phyloP scores from a whole-genome alignment of 2,329 filamentous ascomycete species.

The Ophiocordyceps unilateralis region DNA sequence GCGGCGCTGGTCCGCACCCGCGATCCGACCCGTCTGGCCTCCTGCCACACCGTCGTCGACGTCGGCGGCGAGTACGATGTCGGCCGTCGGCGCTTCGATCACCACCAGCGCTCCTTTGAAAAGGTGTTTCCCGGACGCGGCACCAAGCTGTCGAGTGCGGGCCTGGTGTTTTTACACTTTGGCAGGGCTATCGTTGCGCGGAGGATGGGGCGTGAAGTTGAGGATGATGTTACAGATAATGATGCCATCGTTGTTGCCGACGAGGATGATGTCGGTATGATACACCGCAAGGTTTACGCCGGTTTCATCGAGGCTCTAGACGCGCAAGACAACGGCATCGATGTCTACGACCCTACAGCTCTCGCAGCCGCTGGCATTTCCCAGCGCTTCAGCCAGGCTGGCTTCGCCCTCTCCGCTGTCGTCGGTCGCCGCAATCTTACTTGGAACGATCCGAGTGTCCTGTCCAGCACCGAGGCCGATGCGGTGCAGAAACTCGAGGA shows the following conservation, averaged over 20 bases:
- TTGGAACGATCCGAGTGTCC: conserved; percentile 46
- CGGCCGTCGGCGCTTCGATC: conserved; percentile 66
- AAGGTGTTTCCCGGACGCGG: conserved; percentile 67
- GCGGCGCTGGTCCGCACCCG: conserved; percentile 72
- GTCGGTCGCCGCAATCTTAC: conserved; percentile 66
- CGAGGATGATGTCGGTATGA: conserved; percentile 51
- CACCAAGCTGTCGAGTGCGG: conserved; percentile 88
- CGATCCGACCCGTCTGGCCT: conserved; percentile 58
- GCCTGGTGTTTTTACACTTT: conserved; percentile 91
- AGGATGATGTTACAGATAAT: not conserved
- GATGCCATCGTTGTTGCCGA: conserved; percentile 22
- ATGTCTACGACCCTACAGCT: conserved; percentile 55
- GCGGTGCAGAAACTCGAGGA: conserved; percentile 61
- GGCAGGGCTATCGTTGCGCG: conserved; percentile 65
- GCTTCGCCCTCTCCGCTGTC: conserved; percentile 70
- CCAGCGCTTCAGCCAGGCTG: conserved; percentile 70
- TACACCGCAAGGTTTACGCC: conserved; percentile 82
- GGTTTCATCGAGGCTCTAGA: conserved; percentile 93
- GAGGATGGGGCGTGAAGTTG: conserved; percentile 4
- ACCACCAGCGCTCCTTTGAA: conserved; percentile 86
- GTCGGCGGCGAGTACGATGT: conserved; percentile 92
- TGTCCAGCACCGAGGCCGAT: conserved; percentile 26
- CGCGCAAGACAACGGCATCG: conserved; percentile 93
- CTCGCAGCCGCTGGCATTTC: conserved; percentile 54
- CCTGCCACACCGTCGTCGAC: conserved; percentile 90